Percentiles rank a stretch among this genome's conserved stretches.
Evolutionary conservation across 768 basidiomycete species (phyloP).

Genomic region (Agrocybe pediades): DNA sequence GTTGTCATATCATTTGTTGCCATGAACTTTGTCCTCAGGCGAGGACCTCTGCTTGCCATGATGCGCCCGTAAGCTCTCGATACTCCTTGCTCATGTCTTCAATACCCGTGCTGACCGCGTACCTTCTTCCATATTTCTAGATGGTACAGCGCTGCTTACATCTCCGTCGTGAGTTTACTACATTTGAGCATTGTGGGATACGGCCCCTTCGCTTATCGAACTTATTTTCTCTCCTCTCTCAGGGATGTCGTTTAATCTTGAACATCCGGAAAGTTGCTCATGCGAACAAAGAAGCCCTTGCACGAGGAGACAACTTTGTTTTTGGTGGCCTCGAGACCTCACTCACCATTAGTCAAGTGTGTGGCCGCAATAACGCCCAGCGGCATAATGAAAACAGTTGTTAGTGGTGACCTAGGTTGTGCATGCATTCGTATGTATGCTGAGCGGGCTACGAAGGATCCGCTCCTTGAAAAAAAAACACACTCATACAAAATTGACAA

Average conservation of each 20-base stretch:
- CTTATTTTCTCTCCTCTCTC: neutral
- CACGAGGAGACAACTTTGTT: neutral
- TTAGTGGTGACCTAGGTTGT: too few relatives aligned
- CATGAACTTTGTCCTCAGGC: neutral
- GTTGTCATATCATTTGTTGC: neutral
- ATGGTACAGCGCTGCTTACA: neutral
- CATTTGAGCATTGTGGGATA: neutral
- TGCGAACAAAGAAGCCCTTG: neutral
- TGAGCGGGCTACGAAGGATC: too few relatives aligned
- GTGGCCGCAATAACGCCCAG: neutral
- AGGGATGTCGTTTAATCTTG: neutral
- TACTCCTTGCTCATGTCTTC: neutral
- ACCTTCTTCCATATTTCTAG: too few relatives aligned
- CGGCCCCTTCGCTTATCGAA: neutral
- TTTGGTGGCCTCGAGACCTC: neutral
- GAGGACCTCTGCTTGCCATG: neutral
- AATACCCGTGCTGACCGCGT: neutral
- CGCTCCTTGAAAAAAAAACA: too few relatives aligned
- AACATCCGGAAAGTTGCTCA: constrained; percentile 1
- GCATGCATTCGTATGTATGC: too few relatives aligned
- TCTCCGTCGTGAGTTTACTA: neutral
- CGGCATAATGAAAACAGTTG: too few relatives aligned
- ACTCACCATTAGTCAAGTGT: neutral
- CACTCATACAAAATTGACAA: too few relatives aligned
- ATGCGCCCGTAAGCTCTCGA: neutral